Evolutionary conservation across 139 green algal species (phyloP), one percentile per base, ranked within the genome.

Genomic region (Chlorella sp.): DNA sequence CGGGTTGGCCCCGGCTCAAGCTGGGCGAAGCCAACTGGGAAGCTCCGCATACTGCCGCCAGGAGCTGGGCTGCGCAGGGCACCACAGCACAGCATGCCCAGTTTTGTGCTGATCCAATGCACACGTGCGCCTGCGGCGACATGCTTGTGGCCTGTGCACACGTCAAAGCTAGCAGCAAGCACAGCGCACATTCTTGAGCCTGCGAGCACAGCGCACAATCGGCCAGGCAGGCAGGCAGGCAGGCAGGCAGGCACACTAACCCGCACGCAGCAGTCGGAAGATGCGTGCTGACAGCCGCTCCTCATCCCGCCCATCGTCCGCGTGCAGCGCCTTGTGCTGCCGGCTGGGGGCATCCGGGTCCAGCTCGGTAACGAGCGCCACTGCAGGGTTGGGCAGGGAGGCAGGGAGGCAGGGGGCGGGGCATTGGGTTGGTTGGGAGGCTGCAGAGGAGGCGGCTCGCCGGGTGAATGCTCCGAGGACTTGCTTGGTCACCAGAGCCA

Each of bases 311-410:
- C 79, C 84, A 89, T 97, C 94, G 37, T 95, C 91, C 0, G 83
- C 15, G 61, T 93, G 81, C 81, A 97, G 90, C 87, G 40, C 75
- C 68, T 81, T 40, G 48, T 40, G 75, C 66, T 91, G 86, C 40
- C 95, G 91, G 12, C 86, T 91, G 64, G 95, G 92, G 1, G 95
- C 95, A 87, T 98, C 96, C 1, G 96, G 96, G 89, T 98, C 96
- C n/a, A 98, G 93, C 90, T 97, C 94, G 0, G 89, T 86, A 61
- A 94, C 89, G 42, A 94, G 60, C 53, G 69, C 40, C 14, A 42
- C 84, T 88, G 84, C 84, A 36, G 32, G 71, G 2, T 14, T 32
- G 7, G 4, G 14, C 34, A 37, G 7, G 34, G 1, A 77, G 15
- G 21, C 15, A 19, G 21, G 61, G 60, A 32, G 39, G 68, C n/a